Evolutionary conservation across 2,329 filamentous ascomycete genomes (phyloP), one percentile per base, ranked within the genome.

Genomic region (Pseudogymnoascus sp.): DNA sequence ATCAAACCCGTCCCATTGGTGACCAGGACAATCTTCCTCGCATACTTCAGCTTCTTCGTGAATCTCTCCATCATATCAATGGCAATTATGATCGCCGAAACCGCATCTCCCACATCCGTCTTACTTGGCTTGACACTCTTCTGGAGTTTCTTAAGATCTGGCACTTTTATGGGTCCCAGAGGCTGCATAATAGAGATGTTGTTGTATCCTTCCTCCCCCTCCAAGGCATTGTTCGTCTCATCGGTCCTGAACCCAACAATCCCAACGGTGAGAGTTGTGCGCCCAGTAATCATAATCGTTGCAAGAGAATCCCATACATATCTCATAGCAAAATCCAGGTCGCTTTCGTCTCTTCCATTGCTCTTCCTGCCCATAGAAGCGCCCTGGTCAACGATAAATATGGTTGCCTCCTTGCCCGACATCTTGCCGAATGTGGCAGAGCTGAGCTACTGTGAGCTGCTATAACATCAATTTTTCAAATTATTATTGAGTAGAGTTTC

Each of bases 231-330:
- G 57, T 80, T 72, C 0, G 91, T 92, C 41, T 80, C 85, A 68
- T 96, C 87, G 15, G 92, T 96, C 62, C 90, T 84, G 61, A 97
- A 78, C 0, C 89, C 94, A 62, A 99, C 75, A 2, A 97, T 87
- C n/a, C 91, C 89, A 50, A 91, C 77, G 20, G 82, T 82, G 69
- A 85, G 83, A 0, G 87, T 91, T 72, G 91, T 93, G 58, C 90
- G 83, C 28, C 84, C 86, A 30, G 72, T 73, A 50, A 81, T 75
- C 74, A 91, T 87, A 3, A 86, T 90, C 6, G 83, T 84, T 4
- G 87, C 87, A 66, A 95, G 89, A 72, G 90, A 94, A 78, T 97
- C 93, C 92, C 93, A 99, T 58, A 97, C 83, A 75, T 96, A 99
- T 64, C 85, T 84, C 84, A 97, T 86, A 57, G 85, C 84, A 85